phyloP scores from a whole-genome alignment of 2,329 filamentous ascomycete species.

The Colletotrichum aenigma region DNA sequence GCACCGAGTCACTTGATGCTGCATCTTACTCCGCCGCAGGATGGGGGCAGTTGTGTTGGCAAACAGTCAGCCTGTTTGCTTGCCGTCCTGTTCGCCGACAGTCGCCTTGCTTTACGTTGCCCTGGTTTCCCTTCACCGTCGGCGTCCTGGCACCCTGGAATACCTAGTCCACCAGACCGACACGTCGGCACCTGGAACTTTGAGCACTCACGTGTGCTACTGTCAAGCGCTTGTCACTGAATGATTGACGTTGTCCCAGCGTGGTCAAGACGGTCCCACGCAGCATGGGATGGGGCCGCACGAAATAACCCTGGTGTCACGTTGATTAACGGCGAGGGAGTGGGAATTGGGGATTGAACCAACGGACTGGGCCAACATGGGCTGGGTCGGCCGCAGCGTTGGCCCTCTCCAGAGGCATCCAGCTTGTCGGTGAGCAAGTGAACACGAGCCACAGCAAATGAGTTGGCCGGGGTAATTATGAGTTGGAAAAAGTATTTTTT shows the following conservation, averaged over 20 bases:
- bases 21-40: conserved; percentile 16
- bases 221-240: not conserved
- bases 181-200: not conserved
- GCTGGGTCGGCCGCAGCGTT: conserved; percentile 1
- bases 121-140: not conserved
- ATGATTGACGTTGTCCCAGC: conserved; percentile 8
- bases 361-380: conserved; percentile 9
- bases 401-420: conserved; percentile 15
- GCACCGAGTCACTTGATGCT: conserved; percentile 14
- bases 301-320: conserved; percentile 15
- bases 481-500: conserved; percentile 3
- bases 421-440: conserved; percentile 10
- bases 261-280: not conserved
- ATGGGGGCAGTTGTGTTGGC: conserved; percentile 15
- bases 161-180: not conserved
- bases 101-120: not conserved
- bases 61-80: conserved; percentile 16
- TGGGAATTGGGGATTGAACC: conserved; percentile 13
- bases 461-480: conserved; percentile 8
- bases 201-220: not conserved
- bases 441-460: conserved; percentile 20
- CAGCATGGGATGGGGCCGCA: conserved; percentile 17
- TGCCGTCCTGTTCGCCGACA: not conserved
- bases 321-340: conserved; percentile 15
- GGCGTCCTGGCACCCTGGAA: not conserved